phyloP scores from a whole-genome alignment of 1,284 basidiomycete species.

The Fomitiporia mediterranea region DNA sequence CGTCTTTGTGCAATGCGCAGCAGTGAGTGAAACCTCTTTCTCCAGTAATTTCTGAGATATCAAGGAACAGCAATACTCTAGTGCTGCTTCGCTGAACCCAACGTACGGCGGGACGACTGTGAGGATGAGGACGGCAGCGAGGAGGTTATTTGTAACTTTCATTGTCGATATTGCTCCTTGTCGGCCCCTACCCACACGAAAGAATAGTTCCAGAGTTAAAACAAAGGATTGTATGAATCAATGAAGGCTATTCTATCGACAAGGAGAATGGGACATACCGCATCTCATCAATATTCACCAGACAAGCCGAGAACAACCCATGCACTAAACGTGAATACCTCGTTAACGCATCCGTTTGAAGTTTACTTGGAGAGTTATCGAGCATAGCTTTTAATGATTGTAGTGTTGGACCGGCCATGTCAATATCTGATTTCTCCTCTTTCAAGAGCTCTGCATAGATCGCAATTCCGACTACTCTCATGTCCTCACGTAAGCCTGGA shows the following conservation, averaged over 20 bases:
- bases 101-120: slow-evolving; percentile 72
- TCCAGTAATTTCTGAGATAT: slow-evolving; percentile 75
- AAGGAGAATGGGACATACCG: slow-evolving; percentile 66
- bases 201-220: not conserved
- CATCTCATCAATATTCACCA: slow-evolving; percentile 89
- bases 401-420: slow-evolving; percentile 75
- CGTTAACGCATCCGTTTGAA: slow-evolving; percentile 24
- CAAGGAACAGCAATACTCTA: slow-evolving; percentile 84
- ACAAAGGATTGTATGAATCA: too few relatives aligned
- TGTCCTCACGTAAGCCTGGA: slow-evolving; percentile 57
- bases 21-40: slow-evolving; percentile 76
- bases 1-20: slow-evolving; percentile 85
- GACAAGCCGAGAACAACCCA: slow-evolving; percentile 79
- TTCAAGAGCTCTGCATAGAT: slow-evolving; percentile 84
- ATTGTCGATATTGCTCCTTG: slow-evolving; percentile 71
- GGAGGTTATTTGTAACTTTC: slow-evolving; percentile 89
- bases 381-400: slow-evolving; percentile 75
- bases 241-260: too few relatives aligned
- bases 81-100: slow-evolving; percentile 67
- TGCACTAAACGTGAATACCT: slow-evolving; percentile 67
- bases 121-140: slow-evolving; percentile 82
- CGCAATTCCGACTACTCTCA: slow-evolving; percentile 76
- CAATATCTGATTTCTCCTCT: slow-evolving; percentile 76
- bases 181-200: slow-evolving; percentile 75
- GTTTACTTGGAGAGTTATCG: slow-evolving; percentile 40